Evolutionary conservation across 306 rosid species (phyloP), one percentile per base, ranked within the genome.

Genomic region (Cercis canadensis): DNA sequence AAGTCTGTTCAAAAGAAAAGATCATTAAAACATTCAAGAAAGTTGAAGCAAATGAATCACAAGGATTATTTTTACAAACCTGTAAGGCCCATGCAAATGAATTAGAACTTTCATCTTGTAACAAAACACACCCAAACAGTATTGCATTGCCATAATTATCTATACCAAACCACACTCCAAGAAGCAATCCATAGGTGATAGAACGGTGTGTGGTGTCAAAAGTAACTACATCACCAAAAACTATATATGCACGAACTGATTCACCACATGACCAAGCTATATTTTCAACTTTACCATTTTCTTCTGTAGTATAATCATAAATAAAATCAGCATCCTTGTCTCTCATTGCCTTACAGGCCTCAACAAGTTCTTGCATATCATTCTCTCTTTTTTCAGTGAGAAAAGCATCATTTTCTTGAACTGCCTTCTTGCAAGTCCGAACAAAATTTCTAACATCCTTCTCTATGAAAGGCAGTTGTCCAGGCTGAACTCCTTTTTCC

Each of bases 401-500:
- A 65, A 87, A 67, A 43, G 82, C 87, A 80, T 87, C 89, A 75
- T 68, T 87, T 59, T 87, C 92, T 75, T 87, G 89, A 51, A 84
- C 87, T 6, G 86, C 69, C 78, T 84, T 87, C 83, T 87, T 87
- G 76, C 89, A 87, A 63, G 86, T 84, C 70, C 89, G 80, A 65
- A 87, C 82, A 65, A 82, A 87, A 72, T 87, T 87, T 68, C 92
- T 84, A 70, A 87, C 88, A 72, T 87, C 92, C 81, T 87, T 87
- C 72, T 87, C 92, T 67, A 87, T 84, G 83, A 87, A 87, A 41
- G 92, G 89, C 57, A 84, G 70, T 40, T 82, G 85, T 62, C 87
- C 89, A 12, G 89, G 86, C 53, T 84, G 92, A 60, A 87, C 87
- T 50, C 89, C 89, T 79, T 80, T 87, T 73, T 84, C 92, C 63